phyloP scores from a whole-genome alignment of 305 asterid genomes.

The Solanum chacoense region DNA sequence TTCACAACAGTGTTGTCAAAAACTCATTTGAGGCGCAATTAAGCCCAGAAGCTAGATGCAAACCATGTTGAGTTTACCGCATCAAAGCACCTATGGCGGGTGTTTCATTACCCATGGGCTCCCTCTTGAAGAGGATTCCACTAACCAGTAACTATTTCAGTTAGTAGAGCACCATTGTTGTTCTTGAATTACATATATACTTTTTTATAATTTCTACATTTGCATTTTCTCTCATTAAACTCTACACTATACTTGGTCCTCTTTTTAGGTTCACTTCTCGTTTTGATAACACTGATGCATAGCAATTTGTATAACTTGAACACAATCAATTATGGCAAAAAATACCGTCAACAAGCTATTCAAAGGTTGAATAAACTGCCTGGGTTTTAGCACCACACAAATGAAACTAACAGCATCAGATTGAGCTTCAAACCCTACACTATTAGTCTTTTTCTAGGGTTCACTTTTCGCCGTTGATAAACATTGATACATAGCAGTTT shows the following conservation, averaged over 20 bases:
- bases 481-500: neutral
- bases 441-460: neutral
- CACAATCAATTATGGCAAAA: neutral
- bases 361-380: conserved; percentile 16
- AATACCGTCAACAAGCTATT: neutral
- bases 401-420: conserved; percentile 78
- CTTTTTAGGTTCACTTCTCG: neutral
- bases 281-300: neutral
- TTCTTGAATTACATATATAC: neutral
- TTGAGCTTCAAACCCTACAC: conserved; percentile 25
- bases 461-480: neutral
- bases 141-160: neutral
- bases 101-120: neutral
- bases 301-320: neutral
- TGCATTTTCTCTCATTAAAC: neutral
- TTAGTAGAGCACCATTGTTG: neutral
- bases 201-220: neutral
- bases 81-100: neutral
- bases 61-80: neutral
- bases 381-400: conserved; percentile 88
- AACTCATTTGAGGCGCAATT: neutral
- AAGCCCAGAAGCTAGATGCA: neutral
- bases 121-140: neutral
- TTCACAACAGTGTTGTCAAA: neutral
- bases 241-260: neutral